These are phyloP conservation scores for Mycena belliarum DNA, from an alignment of 768 basidiomycete species.

Conservation along the genomic window DNA sequence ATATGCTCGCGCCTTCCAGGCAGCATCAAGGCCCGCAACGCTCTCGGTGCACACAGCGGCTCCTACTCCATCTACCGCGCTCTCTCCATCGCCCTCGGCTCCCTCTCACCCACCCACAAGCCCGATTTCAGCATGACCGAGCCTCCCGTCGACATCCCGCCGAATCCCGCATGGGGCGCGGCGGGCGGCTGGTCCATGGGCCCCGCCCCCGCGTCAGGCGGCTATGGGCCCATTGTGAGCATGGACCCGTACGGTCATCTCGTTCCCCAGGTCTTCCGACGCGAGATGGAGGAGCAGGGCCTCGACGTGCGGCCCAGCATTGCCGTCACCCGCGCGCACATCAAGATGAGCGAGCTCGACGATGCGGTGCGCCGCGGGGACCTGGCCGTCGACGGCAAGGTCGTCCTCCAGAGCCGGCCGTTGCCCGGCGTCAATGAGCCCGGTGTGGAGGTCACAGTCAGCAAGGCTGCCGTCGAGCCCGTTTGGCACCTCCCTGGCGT, in stretches of 20 bases:
- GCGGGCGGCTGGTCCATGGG: conserved; percentile 19
- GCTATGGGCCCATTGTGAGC: conserved; percentile 60
- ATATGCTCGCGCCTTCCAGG: conserved; percentile 84
- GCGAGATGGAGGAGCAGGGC: conserved; percentile 61
- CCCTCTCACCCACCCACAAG: conserved; percentile 75
- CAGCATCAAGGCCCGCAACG: conserved; percentile 88
- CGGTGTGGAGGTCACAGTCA: conserved; percentile 86
- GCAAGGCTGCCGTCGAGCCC: conserved; percentile 94
- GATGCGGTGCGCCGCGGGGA: conserved; percentile 73
- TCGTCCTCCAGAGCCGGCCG: conserved; percentile 72
- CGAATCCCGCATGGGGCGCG: conserved; percentile 67
- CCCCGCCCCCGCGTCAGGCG: conserved; percentile 43
- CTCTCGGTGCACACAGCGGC: conserved; percentile 91
- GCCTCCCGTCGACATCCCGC: conserved; percentile 79
- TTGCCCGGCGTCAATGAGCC: conserved; percentile 67
- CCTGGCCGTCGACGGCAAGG: conserved; percentile 75
- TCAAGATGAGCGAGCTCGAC: conserved; percentile 94
- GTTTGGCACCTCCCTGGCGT: conserved; percentile 96
- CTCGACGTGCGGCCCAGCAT: conserved; percentile 92
- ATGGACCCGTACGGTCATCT: conserved; percentile 96
- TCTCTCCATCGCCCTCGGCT: conserved; percentile 87
- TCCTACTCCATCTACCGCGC: conserved; percentile 95
- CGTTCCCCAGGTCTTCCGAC: conserved; percentile 68
- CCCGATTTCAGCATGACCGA: conserved; percentile 83
- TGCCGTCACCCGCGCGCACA: conserved; percentile 88